These are phyloP conservation scores for Pestalotiopsis sp. DNA, from an alignment of 2,329 filamentous ascomycete genomes.

Conservation along the genomic window DNA sequence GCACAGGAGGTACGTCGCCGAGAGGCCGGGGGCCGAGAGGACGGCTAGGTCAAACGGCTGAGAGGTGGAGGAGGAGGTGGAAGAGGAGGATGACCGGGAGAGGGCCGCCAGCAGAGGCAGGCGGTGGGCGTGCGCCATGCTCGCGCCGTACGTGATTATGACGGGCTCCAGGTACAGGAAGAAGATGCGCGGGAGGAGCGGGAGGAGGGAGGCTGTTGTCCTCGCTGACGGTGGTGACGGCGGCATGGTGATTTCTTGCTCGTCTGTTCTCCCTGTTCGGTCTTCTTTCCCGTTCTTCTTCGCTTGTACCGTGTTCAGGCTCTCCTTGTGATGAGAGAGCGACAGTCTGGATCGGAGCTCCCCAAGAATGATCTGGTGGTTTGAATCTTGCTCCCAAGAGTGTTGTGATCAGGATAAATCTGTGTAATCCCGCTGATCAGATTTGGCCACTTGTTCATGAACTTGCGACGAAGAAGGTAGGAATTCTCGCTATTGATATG, in stretches of 20 bases:
- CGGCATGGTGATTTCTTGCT: neutral
- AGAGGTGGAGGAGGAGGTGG: neutral
- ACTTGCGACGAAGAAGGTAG: no score
- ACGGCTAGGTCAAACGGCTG: neutral
- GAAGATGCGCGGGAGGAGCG: slow-evolving; percentile 25
- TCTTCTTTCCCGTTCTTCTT: no score
- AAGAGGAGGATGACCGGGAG: neutral
- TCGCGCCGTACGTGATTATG: slow-evolving; percentile 23
- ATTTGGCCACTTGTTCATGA: no score
- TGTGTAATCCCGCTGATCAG: no score
- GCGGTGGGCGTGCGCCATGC: slow-evolving; percentile 19
- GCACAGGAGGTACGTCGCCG: slow-evolving; percentile 20
- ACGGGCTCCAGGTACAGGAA: slow-evolving; percentile 28
- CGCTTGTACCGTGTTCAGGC: no score
- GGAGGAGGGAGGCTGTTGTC: slow-evolving; percentile 27
- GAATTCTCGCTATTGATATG: no score
- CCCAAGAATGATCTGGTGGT: no score
- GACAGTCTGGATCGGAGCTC: no score
- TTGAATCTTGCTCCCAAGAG: no score
- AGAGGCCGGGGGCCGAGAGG: slow-evolving; percentile 15
- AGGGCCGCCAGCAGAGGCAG: slow-evolving; percentile 16
- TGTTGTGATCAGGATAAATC: no score
- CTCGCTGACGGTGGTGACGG: neutral
- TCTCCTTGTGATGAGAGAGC: no score
- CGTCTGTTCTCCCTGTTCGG: neutral